These are phyloP conservation scores for Pseudozyma flocculosa DNA, from an alignment of 1,284 basidiomycete genomes.

Conservation along the genomic window DNA sequence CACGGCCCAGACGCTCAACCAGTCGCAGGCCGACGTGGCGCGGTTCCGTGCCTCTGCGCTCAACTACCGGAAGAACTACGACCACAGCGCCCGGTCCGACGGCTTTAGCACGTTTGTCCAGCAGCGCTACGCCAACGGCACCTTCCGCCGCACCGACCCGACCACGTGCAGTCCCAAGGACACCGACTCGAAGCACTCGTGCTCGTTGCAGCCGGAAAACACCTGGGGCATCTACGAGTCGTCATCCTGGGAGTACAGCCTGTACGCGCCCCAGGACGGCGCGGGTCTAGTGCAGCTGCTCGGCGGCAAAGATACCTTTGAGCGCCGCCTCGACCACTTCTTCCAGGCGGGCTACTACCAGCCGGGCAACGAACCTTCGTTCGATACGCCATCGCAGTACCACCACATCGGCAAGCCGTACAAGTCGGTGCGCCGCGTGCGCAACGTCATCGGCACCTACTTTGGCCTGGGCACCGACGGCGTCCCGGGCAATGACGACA, in stretches of 20 bases:
- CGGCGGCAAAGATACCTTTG: slow-evolving; percentile 30
- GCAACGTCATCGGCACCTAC: slow-evolving; percentile 34
- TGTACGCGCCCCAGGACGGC: slow-evolving; percentile 45
- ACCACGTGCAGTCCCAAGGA: slow-evolving; percentile 43
- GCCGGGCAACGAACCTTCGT: slow-evolving; percentile 49
- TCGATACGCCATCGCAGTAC: slow-evolving; percentile 42
- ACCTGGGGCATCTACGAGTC: slow-evolving; percentile 43
- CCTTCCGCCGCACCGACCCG: slow-evolving; percentile 34
- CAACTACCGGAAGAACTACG: slow-evolving; percentile 47
- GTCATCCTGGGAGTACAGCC: slow-evolving; percentile 44
- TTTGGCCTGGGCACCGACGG: slow-evolving; percentile 33
- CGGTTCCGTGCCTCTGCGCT: slow-evolving; percentile 22
- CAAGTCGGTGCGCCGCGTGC: slow-evolving; percentile 24
- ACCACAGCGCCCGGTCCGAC: slow-evolving; percentile 16
- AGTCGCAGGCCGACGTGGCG: slow-evolving; percentile 14
- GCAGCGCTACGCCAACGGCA: slow-evolving; percentile 37
- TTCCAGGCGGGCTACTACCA: slow-evolving; percentile 39
- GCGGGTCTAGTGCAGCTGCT: slow-evolving; percentile 42
- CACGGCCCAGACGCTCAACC: slow-evolving; percentile 29
- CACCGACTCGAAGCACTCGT: slow-evolving; percentile 23
- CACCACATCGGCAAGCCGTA: slow-evolving; percentile 31
- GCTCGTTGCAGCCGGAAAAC: slow-evolving; percentile 43
- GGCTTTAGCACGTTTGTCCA: slow-evolving; percentile 44
- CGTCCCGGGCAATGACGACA: slow-evolving; percentile 63
- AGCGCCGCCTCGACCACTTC: slow-evolving; percentile 43